phyloP scores from a whole-genome alignment of 257 asterid genomes.

The Paulownia fortunei region DNA sequence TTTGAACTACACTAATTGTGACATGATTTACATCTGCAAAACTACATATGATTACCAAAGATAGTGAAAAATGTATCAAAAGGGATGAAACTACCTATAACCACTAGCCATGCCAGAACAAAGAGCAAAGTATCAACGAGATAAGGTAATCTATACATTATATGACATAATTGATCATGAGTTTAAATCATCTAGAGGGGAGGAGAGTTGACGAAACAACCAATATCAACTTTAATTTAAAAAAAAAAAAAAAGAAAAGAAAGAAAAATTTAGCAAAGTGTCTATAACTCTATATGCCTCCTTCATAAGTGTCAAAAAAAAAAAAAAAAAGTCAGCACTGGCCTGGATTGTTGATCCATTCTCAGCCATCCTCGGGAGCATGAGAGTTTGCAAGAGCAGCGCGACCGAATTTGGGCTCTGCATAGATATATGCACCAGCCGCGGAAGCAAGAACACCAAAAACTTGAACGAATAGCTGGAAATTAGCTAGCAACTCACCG shows the following conservation, averaged over 20 bases:
- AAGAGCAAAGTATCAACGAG: no score
- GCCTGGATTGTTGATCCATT: not conserved
- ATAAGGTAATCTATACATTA: no score
- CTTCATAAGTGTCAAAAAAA: not conserved
- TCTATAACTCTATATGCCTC: not conserved
- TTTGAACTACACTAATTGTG: not conserved
- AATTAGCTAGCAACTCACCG: conserved; percentile 79
- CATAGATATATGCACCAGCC: conserved; percentile 59
- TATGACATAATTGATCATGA: no score
- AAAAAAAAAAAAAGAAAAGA: no score
- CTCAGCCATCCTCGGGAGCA: conserved; percentile 43
- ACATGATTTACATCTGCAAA: not conserved
- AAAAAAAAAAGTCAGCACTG: not conserved
- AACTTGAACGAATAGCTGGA: conserved; percentile 71
- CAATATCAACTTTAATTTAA: no score
- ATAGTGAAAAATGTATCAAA: not conserved
- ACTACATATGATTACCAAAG: not conserved
- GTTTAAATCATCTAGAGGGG: no score
- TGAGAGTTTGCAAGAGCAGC: conserved; percentile 26
- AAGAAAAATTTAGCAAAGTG: no score
- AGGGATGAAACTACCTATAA: not conserved
- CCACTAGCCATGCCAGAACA: not conserved
- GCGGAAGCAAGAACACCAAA: conserved; percentile 60
- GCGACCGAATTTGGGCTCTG: conserved; percentile 45
- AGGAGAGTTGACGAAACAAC: no score